phyloP scores from a whole-genome alignment of 768 basidiomycete genomes.

The Collybia sordida region DNA sequence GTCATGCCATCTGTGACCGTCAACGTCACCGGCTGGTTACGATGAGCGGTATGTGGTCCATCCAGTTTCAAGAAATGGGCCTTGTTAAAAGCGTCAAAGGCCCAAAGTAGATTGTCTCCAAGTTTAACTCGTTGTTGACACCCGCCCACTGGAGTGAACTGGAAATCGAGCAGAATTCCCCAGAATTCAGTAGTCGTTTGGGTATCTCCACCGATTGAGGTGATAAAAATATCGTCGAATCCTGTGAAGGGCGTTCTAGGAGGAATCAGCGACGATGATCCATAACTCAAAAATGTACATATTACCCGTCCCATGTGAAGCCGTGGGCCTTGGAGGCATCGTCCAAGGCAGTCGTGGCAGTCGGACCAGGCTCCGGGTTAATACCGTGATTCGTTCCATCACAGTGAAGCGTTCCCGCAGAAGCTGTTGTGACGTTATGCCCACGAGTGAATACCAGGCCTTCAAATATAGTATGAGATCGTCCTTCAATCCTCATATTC shows the following conservation, averaged over 20 bases:
- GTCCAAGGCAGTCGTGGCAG: constrained; percentile 42
- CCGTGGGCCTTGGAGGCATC: constrained; percentile 29
- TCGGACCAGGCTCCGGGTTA: constrained; percentile 36
- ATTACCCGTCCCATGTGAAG: constrained; percentile 42
- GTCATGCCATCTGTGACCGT: constrained; percentile 37
- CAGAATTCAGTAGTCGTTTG: constrained; percentile 25
- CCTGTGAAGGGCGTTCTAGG: constrained; percentile 6
- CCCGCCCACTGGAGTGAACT: constrained; percentile 7
- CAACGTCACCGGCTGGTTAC: constrained; percentile 25
- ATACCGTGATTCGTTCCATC: constrained; percentile 40
- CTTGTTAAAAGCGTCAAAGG: background rate
- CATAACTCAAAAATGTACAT: too few species aligned
- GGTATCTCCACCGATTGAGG: constrained; percentile 29
- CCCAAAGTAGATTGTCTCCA: background rate
- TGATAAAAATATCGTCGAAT: constrained; percentile 45
- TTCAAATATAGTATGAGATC: constrained; percentile 36
- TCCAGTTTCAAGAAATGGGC: background rate
- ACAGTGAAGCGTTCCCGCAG: constrained; percentile 40
- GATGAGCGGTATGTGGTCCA: constrained; percentile 19
- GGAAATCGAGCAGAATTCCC: constrained; percentile 8
- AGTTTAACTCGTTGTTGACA: background rate
- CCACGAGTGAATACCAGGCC: constrained; percentile 35
- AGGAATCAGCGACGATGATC: too few species aligned
- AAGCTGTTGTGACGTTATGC: constrained; percentile 36
- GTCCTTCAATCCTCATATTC: constrained; percentile 40